Conservation (phyloP, 108 stramenopile species). For the Pseudonitzschia multiseries region DNA sequence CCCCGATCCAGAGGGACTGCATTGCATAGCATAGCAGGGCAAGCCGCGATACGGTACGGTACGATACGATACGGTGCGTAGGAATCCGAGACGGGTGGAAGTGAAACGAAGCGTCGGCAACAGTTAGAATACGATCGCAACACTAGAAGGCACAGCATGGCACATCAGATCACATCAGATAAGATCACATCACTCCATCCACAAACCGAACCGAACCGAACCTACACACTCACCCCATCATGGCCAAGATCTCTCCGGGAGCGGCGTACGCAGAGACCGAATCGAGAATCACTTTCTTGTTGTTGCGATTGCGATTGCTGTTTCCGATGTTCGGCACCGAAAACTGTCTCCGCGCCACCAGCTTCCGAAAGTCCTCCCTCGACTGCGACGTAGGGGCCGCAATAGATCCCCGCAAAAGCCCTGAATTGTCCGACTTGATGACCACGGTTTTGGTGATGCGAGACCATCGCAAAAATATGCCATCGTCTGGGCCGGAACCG, state of each 20-base stretch:
- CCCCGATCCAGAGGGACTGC: slow-evolving; percentile 57
- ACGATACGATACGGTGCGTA: background rate
- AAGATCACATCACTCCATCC: too few species aligned
- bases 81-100: background rate
- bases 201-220: background rate
- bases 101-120: background rate
- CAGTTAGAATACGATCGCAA: too few species aligned
- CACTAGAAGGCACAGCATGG: too few species aligned
- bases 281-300: slow-evolving; percentile 54
- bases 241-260: slow-evolving; percentile 63
- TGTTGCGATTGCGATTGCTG: background rate
- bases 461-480: slow-evolving; percentile 40
- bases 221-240: slow-evolving; percentile 52
- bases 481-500: background rate
- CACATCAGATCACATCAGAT: too few species aligned
- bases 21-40: background rate
- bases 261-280: slow-evolving; percentile 61
- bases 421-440: slow-evolving; percentile 31
- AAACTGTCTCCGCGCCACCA: background rate
- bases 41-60: background rate
- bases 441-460: slow-evolving; percentile 46
- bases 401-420: slow-evolving; percentile 47
- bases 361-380: background rate
- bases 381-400: slow-evolving; percentile 18
- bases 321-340: background rate